Percentiles rank a stretch among this genome's conserved stretches.
Evolutionary conservation across 768 basidiomycete species (phyloP).

Genomic region (Tremella yokohamensis): DNA sequence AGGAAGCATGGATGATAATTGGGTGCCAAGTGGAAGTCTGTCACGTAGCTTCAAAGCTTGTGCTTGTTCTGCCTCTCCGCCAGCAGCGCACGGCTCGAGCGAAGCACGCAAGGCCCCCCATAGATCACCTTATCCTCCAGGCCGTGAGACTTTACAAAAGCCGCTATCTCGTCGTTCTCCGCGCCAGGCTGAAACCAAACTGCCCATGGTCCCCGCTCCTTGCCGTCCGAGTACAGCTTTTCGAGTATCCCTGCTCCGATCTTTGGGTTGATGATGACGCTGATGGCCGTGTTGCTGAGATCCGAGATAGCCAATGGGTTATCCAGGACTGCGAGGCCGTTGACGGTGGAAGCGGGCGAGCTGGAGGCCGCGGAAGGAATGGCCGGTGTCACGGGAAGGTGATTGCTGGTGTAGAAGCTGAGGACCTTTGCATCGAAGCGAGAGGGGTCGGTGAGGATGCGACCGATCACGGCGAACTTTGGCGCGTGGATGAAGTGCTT

Average conservation of each 20-base stretch:
- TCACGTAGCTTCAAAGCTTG: too few species aligned
- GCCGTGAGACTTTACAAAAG: slow-evolving; percentile 65
- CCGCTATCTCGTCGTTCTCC: slow-evolving; percentile 62
- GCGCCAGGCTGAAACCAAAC: slow-evolving; percentile 91
- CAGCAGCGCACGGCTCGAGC: slow-evolving; percentile 61
- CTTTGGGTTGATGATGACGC: slow-evolving; percentile 40
- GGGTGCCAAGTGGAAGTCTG: too few species aligned
- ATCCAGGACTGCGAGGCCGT: slow-evolving; percentile 25
- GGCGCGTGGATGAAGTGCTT: slow-evolving; percentile 37
- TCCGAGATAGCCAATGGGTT: slow-evolving; percentile 29
- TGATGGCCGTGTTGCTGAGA: slow-evolving; percentile 38
- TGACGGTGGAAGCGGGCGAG: slow-evolving; percentile 14
- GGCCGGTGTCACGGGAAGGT: slow-evolving; percentile 35
- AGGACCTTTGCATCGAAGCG: slow-evolving; percentile 40
- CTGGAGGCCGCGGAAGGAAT: slow-evolving; percentile 16
- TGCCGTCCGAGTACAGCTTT: slow-evolving; percentile 26
- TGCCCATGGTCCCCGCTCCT: slow-evolving; percentile 60
- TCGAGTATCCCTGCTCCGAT: slow-evolving; percentile 33
- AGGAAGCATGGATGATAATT: too few species aligned
- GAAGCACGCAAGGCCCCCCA: slow-evolving; percentile 78
- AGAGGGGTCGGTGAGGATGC: slow-evolving; percentile 35
- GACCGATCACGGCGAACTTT: slow-evolving; percentile 41
- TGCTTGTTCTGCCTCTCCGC: too few species aligned
- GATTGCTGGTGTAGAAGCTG: slow-evolving; percentile 26
- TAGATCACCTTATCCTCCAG: slow-evolving; percentile 68